Evolutionary conservation across 768 basidiomycete genomes (phyloP), one percentile per base, ranked within the genome.

Genomic region (Amanita pallidorosea): DNA sequence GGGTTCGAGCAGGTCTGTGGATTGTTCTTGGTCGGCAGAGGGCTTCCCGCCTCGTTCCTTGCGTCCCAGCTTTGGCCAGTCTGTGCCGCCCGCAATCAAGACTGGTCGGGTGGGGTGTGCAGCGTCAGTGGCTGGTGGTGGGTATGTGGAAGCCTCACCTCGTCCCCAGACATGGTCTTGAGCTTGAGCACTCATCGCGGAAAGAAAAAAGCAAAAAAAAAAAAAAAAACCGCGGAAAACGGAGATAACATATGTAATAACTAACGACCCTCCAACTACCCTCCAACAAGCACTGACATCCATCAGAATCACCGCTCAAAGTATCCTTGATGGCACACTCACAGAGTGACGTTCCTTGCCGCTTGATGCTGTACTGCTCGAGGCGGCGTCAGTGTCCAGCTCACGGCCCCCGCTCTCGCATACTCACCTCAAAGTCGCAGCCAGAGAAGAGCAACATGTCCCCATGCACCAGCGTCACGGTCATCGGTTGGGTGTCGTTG

Each of bases 1-100:
- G 0, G 93, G 92, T 65, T 88, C 81, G 48, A 84, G 75, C 3
- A 97, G 77, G 72, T 97, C 93, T 3, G 90, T 84, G 54, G 74
- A 63, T 74, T 77, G 59, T 44, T 64, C 62, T 53, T 63, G 67
- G 33, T 71, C 73, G 11, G 20, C 2, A 1, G 29, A 9, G 56
- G 62, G 61, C 20, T 63, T 62, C 42, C 75, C 77, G 50, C 73
- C 72, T 49, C 80, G 75, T 49, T 86, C 86, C 63, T 88, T 90
- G 49, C 79, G 74, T 49, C 88, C 88, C 34, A 89, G 75, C 60
- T 79, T 79, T 29, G 82, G 75, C 88, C 90, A 92, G 67, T 89
- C 85, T 20, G 85, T 89, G 47, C 90, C 90, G 48, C 90, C 90
- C 59, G 83, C 86, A 57, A 93, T 82, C 56, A 90, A 66, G 36